Evolutionary conservation across 1,284 basidiomycete species (phyloP).

Genomic region (Ustilago cynodontis): DNA sequence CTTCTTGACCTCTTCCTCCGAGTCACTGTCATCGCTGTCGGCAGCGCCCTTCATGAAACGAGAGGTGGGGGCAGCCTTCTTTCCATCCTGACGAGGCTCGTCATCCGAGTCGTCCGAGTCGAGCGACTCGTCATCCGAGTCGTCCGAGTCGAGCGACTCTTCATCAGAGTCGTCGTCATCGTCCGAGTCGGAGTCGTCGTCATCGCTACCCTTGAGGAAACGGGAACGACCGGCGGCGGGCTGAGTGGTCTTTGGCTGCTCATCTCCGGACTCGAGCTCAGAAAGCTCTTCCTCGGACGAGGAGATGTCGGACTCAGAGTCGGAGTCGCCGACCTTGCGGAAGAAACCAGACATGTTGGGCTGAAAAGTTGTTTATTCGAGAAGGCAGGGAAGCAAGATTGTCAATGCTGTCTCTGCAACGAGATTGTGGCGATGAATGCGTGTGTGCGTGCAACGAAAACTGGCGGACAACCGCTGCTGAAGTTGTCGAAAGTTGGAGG

Average conservation of each 20-base stretch:
- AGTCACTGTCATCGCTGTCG: conserved; percentile 74
- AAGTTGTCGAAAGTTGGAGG: neutral
- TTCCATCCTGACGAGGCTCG: conserved; percentile 45
- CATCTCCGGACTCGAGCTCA: conserved; percentile 65
- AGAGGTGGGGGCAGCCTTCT: conserved; percentile 59
- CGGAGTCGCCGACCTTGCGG: conserved; percentile 66
- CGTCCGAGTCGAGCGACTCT: conserved; percentile 46
- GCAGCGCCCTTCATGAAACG: conserved; percentile 68
- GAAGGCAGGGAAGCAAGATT: conserved; percentile 35
- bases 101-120: conserved; percentile 58
- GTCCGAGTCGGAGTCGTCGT: conserved; percentile 12
- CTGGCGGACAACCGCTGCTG: neutral
- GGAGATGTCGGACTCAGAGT: conserved; percentile 68
- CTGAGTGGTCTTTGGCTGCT: conserved; percentile 57
- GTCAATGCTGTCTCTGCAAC: conserved; percentile 24
- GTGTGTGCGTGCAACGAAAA: conserved; percentile 3
- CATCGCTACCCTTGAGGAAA: conserved; percentile 57
- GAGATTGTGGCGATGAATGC: neutral
- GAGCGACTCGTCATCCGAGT: conserved; percentile 57
- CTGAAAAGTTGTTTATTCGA: neutral
- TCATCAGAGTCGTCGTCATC: conserved; percentile 55
- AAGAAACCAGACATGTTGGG: conserved; percentile 68
- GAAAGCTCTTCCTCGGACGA: conserved; percentile 68
- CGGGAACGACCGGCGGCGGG: conserved; percentile 50
- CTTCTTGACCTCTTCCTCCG: conserved; percentile 78